Evolutionary conservation across 2,329 filamentous ascomycete genomes (phyloP).

Genomic region (Penicillium sp.): DNA sequence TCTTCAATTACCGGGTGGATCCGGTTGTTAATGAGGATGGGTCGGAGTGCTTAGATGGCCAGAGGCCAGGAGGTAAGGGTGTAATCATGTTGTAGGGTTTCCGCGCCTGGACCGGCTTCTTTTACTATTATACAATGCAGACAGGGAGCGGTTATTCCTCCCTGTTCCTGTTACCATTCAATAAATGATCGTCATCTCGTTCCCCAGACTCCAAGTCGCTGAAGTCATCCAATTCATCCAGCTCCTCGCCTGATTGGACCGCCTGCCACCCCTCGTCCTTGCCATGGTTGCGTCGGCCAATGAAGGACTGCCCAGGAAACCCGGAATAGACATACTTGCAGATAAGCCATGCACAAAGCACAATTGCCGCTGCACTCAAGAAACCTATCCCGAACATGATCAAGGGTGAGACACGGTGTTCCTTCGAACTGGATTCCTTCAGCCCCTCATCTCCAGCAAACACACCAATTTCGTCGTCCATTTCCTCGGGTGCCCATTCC

Average conservation of each 20-base stretch:
- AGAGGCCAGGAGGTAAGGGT: too few relatives aligned
- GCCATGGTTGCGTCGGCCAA: background rate
- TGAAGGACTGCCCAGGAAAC: background rate
- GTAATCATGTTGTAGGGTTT: too few relatives aligned
- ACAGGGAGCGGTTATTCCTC: too few relatives aligned
- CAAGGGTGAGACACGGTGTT: background rate
- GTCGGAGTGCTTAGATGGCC: too few relatives aligned
- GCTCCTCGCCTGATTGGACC: background rate
- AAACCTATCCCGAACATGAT: conserved; percentile 5
- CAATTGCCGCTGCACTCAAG: conserved; percentile 1
- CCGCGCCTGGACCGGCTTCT: too few relatives aligned
- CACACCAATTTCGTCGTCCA: conserved; percentile 10
- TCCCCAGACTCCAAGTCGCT: conserved; percentile 3
- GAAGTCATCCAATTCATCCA: conserved; percentile 2
- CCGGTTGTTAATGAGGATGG: too few relatives aligned
- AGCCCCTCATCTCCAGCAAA: conserved; percentile 5
- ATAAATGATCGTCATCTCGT: conserved; percentile 1
- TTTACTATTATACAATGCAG: background rate
- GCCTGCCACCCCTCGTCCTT: background rate
- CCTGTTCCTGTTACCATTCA: background rate
- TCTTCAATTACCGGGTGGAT: too few relatives aligned
- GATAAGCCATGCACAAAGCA: conserved; percentile 1
- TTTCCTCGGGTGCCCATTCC: conserved; percentile 20
- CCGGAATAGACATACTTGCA: background rate
- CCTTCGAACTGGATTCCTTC: background rate